Conservation (phyloP, 2,329 filamentous ascomycete genomes). For the Didymellaceae sp. region DNA sequence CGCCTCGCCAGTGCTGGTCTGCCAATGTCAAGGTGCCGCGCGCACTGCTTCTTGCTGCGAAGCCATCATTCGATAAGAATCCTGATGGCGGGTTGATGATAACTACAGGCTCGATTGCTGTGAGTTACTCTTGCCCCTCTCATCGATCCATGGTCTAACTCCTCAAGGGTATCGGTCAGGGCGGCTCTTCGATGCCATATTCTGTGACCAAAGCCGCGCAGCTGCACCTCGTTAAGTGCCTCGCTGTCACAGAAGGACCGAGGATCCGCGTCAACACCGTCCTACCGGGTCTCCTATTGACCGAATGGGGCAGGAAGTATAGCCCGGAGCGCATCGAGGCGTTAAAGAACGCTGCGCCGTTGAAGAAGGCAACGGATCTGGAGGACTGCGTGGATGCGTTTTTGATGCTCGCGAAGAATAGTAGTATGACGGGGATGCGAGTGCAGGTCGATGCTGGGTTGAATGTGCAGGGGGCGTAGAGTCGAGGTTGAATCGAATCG, state of each 20-base stretch:
- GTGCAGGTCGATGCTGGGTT: slow-evolving; percentile 51
- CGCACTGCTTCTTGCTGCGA: slow-evolving; percentile 62
- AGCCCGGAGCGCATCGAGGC: slow-evolving; percentile 62
- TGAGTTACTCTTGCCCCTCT: slow-evolving; percentile 37
- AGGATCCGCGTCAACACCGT: slow-evolving; percentile 72
- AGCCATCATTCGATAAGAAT: slow-evolving; percentile 66
- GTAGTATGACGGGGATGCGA: slow-evolving; percentile 57
- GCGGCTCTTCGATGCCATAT: slow-evolving; percentile 71
- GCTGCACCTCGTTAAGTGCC: slow-evolving; percentile 70
- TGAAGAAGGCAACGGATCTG: slow-evolving; percentile 64
- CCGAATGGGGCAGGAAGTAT: slow-evolving; percentile 64
- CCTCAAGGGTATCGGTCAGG: slow-evolving; percentile 55
- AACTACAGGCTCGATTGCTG: slow-evolving; percentile 68
- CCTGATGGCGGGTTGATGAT: slow-evolving; percentile 68
- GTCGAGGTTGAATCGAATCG: background rate
- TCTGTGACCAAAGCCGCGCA: slow-evolving; percentile 79
- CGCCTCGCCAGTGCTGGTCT: slow-evolving; percentile 60
- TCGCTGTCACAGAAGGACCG: slow-evolving; percentile 66
- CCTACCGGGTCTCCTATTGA: slow-evolving; percentile 68
- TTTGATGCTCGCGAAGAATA: slow-evolving; percentile 61
- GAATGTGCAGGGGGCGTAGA: slow-evolving; percentile 39
- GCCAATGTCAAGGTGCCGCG: slow-evolving; percentile 64
- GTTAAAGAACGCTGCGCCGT: slow-evolving; percentile 61
- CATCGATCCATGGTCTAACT: background rate
- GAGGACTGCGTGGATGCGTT: slow-evolving; percentile 64